Evolutionary conservation across 495 filamentous ascomycete genomes (phyloP), one percentile per base, ranked within the genome.

Genomic region (Cetradonia linearis): DNA sequence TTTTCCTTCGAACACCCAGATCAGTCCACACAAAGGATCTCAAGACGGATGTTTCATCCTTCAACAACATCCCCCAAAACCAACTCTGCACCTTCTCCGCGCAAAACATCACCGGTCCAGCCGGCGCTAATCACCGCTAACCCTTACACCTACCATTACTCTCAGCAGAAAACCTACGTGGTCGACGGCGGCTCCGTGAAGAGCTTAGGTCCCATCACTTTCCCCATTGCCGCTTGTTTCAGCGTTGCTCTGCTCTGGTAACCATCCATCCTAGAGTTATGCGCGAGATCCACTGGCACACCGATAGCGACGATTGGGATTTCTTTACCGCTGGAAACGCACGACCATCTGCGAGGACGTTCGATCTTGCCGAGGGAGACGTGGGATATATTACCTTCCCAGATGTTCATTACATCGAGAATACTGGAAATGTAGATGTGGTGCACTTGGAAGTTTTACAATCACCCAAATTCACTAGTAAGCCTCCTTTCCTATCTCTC

Each of bases 241-340:
- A 79, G 81, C 1, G 80, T 81, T 0, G 85, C 84, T 0, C 66
- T 0, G 85, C 84, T 0, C 66, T 86, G 0, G 83, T 87, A 0
- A 83, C 80, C 1, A 78, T 91, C 20, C 74, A 83, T 44, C 86
- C 86, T 0, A 86, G 86, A 44, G 85, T 82, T 1, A 80, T 91
- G 79, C 80, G 87, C 3, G 87, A 91, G 68, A 80, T 91, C 46
- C 87, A 91, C 71, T 91, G 87, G 87, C 86, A 89, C 63, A 83
- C 85, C 0, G 78, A 76, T 10, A 81, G 80, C 27, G 86, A 89
- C 69, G 86, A 90, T 65, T 91, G 85, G 86, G 80, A 78, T 2
- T 91, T 86, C 72, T 89, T 90, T 73, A 78, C 89, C 50, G 69
- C 78, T 31, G 87, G 87, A 0, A 75, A 76, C 0, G 87, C 79